Evolutionary conservation across 768 basidiomycete genomes (phyloP), one percentile per base, ranked within the genome.

Genomic region (Pleurotus tuber-regium): DNA sequence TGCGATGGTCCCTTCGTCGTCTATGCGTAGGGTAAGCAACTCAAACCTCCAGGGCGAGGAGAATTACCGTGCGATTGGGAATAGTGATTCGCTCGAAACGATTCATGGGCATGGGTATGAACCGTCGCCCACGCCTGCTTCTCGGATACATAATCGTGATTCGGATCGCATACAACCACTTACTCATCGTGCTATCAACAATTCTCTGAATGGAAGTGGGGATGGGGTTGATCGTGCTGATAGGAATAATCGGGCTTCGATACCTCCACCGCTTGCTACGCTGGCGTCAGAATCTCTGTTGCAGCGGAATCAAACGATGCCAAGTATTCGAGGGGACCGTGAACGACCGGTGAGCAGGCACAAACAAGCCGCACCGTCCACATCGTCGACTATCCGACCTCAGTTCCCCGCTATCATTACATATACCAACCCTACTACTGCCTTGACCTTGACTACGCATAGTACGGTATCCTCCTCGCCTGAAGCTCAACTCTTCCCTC

Each of bases 381-480:
- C 39, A 55, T 65, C n/a, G 83, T 81, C 3, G 61, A 80, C 28
- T 77, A 82, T 57, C 67, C 61, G 62, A 44, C 60, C 76, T 12
- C 66, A 73, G n/a, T 77, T 79, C 42, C 73, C 81, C 8, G 58
- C 75, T n/a, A n/a, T n/a, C 6, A 61, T 83, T 29, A 80, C 78
- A 2, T 78, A 79, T 0, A 76, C 80, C 0, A 79, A 74, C 51
- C 72, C 84, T 1, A 88, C 87, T 30, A 89, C 86, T 14, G 84
- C 83, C 12, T 50, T 89, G 10, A 86, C 83, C 12, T 50, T 89
- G 10, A 86, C 85, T 1, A 64, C 79, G 0, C 82, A 85, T 56
- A 88, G 84, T 0, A 84, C 82, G 4, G n/a, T n/a, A n/a, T 79
- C 81, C 3, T 77, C 74, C 53, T 66, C 74, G 4, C 69, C 71